Conservation (phyloP, 2,329 filamentous ascomycete genomes). For the Kalmusia sp. region DNA sequence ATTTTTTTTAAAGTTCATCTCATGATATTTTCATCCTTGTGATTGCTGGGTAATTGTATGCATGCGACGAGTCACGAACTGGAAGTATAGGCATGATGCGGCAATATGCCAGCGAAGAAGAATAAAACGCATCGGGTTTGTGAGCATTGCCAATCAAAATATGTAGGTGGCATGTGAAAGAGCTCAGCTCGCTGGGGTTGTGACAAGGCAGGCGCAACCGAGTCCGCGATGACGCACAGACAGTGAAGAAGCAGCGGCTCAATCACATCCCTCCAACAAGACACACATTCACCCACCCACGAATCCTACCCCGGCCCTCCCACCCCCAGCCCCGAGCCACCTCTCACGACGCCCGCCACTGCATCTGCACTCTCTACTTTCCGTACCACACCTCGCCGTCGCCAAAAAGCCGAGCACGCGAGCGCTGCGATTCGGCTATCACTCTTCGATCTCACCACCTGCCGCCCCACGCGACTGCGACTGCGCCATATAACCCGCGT, state of each 20-base stretch:
- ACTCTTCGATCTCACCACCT: no score
- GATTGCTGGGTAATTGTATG: no score
- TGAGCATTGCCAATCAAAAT: no score
- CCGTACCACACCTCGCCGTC: slow-evolving; percentile 5
- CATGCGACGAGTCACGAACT: no score
- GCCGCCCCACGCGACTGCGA: no score
- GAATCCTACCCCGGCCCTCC: slow-evolving; percentile 26
- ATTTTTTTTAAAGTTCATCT: no score
- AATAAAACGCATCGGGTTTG: no score
- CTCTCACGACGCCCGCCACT: slow-evolving; percentile 17
- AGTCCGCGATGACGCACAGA: slow-evolving; percentile 32
- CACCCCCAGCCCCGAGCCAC: slow-evolving; percentile 15
- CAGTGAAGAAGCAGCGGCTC: slow-evolving; percentile 19
- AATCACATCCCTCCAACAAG: slow-evolving; percentile 47
- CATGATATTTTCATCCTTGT: no score
- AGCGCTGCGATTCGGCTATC: slow-evolving; percentile 8
- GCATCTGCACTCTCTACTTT: slow-evolving; percentile 5
- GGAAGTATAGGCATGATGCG: no score
- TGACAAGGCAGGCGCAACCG: slow-evolving; percentile 11
- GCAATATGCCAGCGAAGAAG: no score
- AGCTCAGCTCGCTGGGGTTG: not conserved
- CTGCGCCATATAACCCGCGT: not conserved
- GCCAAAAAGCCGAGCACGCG: slow-evolving; percentile 9
- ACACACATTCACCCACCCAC: slow-evolving; percentile 39
- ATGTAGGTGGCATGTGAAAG: no score